Base-by-base conservation (phyloP, 352 stramenopile species). In the Phytophthora tubulina region DNA sequence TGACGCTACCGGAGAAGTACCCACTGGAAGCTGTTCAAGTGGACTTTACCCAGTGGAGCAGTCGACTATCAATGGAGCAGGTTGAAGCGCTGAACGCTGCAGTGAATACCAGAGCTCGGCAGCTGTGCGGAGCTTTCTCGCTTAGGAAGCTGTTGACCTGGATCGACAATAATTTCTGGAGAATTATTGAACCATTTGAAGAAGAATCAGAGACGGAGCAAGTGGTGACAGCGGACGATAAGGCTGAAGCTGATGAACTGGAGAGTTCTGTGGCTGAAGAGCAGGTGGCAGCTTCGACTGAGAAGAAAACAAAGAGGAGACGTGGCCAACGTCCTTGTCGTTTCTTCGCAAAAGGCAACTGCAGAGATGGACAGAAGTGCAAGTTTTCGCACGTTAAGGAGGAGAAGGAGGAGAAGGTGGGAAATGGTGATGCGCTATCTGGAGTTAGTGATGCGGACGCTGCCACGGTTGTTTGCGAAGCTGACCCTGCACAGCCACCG, bases 91-190 rank as follows among this genome's bases (percentile, higher is more conserved):
- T 92, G 30, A 82, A 76, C 21, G 45, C 14, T 8, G 85, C 78
- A 0, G 76, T 93, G 27, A 58, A 75, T 27, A 63, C 55, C 13
- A 72, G 74, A 41, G 83, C 84, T 27, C 53, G 71, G 4, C 49
- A 86, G n/a, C 54, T 90, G 31, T 46, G 76, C n/a, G 83, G 84
- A 35, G 75, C 75, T 9, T 86, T 85, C 31, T 73, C 75, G 3
- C 70, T 96, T 31, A 79, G 89, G 55, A 94, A 89, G 55, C 54
- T 94, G 50, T 68, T 96, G 48, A 96, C 87, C 30, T 95, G 87
- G 85, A 81, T 96, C 55, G 89, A 96, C 58, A 96, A 96, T 69
- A 91, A 92, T 65, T 81, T 96, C 15, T 80, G 80, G 60, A 67
- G 49, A 41, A 57, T 85, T 27, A 65, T 90, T 53, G 67, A 15